Evolutionary conservation across 139 green algal species (phyloP).

Genomic region (Micromonas commoda): DNA sequence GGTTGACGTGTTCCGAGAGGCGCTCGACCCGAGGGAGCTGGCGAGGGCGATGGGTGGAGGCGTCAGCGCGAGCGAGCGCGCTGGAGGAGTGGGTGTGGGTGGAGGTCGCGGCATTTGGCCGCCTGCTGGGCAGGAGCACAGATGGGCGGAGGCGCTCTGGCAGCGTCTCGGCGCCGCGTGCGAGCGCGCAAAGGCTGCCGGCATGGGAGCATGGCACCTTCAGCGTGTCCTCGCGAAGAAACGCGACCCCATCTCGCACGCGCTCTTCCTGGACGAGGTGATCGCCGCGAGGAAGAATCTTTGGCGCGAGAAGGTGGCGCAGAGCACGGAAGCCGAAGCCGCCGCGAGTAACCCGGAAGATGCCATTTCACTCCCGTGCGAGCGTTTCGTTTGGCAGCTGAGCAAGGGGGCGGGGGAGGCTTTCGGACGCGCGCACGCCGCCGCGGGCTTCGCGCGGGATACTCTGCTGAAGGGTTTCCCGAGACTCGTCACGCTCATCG

Average conservation of each 20-base stretch:
- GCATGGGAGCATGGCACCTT: conserved; percentile 69
- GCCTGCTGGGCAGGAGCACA: neutral
- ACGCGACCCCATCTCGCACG: conserved; percentile 81
- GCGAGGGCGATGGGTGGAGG: neutral
- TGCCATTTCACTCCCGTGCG: too few relatives aligned
- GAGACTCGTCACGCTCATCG: conserved; percentile 61
- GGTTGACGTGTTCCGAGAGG: conserved; percentile 42
- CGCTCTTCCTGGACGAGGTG: conserved; percentile 79
- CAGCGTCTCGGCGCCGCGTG: conserved; percentile 48
- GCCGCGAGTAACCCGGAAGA: conserved; percentile 8
- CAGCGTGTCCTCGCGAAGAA: conserved; percentile 92
- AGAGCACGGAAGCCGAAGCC: conserved; percentile 1
- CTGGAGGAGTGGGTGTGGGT: neutral
- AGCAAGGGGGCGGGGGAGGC: conserved; percentile 24
- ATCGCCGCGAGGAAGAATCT: conserved; percentile 19
- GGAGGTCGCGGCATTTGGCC: neutral
- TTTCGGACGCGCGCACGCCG: conserved; percentile 26
- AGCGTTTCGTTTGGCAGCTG: conserved; percentile 33
- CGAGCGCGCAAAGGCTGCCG: conserved; percentile 50
- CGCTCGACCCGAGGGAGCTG: conserved; percentile 52
- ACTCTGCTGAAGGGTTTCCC: conserved; percentile 66
- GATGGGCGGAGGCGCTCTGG: conserved; percentile 56
- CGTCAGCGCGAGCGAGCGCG: neutral
- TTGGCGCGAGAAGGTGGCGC: neutral
- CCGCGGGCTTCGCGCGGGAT: conserved; percentile 43